Evolutionary conservation across 2,329 filamentous ascomycete genomes (phyloP).

Genomic region (Beauveria sp.): DNA sequence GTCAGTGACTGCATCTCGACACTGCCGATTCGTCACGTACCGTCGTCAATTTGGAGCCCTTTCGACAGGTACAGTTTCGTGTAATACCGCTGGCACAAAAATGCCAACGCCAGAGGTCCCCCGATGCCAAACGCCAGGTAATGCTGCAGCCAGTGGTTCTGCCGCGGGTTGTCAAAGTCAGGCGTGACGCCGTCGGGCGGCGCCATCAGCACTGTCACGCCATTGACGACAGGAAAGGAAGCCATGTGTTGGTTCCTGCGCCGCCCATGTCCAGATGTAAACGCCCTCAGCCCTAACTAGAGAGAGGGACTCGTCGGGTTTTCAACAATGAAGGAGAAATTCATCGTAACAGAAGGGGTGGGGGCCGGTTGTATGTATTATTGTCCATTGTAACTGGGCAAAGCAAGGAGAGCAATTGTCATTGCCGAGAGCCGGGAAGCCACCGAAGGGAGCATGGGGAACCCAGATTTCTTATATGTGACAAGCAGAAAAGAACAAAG

Average conservation of each 20-base stretch:
- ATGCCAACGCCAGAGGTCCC: conserved; percentile 19
- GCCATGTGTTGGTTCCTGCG: background rate
- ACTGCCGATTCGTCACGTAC: conserved; percentile 12
- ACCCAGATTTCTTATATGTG: too few relatives aligned
- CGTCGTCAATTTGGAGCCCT: conserved; percentile 20
- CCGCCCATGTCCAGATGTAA: background rate
- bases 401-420: too few relatives aligned
- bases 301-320: too few relatives aligned
- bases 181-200: conserved; percentile 22
- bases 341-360: too few relatives aligned
- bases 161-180: conserved; percentile 21
- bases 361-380: too few relatives aligned
- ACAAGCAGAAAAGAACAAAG: too few relatives aligned
- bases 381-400: too few relatives aligned
- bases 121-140: conserved; percentile 22
- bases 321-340: too few relatives aligned
- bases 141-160: conserved; percentile 15
- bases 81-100: conserved; percentile 23
- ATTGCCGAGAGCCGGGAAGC: too few relatives aligned
- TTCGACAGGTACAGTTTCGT: conserved; percentile 23
- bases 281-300: too few relatives aligned
- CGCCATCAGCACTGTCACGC: conserved; percentile 18
- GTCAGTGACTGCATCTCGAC: conserved; percentile 6
- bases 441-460: too few relatives aligned
- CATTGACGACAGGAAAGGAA: conserved; percentile 18